Percentiles rank a stretch among this genome's conserved stretches.
phyloP scores from a whole-genome alignment of 495 filamentous ascomycete species.

The Extremus antarcticus region DNA sequence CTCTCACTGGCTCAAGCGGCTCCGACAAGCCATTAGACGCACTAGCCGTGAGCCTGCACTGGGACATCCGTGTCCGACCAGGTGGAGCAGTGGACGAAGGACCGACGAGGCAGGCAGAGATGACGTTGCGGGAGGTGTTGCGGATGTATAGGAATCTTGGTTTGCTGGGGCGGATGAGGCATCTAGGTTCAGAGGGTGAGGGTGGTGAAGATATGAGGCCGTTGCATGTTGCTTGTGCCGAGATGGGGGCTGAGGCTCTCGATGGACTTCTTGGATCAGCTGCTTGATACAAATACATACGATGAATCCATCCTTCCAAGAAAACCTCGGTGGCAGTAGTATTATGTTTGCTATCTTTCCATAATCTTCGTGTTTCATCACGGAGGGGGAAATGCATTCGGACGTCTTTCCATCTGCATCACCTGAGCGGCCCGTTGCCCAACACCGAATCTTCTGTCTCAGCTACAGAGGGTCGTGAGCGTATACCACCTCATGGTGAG shows the following conservation, averaged over 20 bases:
- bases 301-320: too few relatives aligned
- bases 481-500: too few relatives aligned
- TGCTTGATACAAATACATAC: too few relatives aligned
- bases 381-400: too few relatives aligned
- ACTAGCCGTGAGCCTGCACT: constrained; percentile 43
- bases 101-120: constrained; percentile 45
- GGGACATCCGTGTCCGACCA: constrained; percentile 14
- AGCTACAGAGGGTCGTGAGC: too few relatives aligned
- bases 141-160: constrained; percentile 66
- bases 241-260: constrained; percentile 51
- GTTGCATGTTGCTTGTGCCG: constrained; percentile 77
- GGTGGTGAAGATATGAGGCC: constrained; percentile 58
- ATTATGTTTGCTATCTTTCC: too few relatives aligned
- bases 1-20: constrained; percentile 17
- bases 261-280: constrained; percentile 23
- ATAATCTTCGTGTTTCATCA: too few relatives aligned
- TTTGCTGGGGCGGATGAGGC: constrained; percentile 58
- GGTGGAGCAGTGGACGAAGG: constrained; percentile 27
- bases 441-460: too few relatives aligned
- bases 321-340: too few relatives aligned
- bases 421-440: too few relatives aligned
- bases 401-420: too few relatives aligned
- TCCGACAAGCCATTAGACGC: constrained; percentile 4
- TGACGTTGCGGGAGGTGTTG: constrained; percentile 58
- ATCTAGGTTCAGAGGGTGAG: constrained; percentile 47